These are phyloP conservation scores for Plicaturopsis crispa DNA, from an alignment of 768 basidiomycete species.

Conservation along the genomic window DNA sequence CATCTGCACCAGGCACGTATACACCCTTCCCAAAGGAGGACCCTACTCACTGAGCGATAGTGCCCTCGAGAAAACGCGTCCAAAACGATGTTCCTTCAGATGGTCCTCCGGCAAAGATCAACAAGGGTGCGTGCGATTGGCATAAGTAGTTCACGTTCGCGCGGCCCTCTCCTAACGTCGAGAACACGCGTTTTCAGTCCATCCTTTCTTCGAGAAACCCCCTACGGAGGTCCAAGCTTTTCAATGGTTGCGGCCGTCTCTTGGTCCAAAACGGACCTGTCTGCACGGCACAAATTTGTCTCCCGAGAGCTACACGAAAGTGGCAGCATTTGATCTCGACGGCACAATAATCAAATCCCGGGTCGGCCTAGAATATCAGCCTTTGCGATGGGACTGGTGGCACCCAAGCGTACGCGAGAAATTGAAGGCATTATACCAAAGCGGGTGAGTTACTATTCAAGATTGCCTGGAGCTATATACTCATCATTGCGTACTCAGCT, in stretches of 20 bases:
- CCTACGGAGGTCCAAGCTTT: too few species aligned
- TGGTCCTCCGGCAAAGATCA: too few species aligned
- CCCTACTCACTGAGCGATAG: too few species aligned
- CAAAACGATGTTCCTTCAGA: too few species aligned
- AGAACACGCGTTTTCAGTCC: constrained; percentile 20
- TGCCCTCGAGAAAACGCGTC: too few species aligned
- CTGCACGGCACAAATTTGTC: constrained; percentile 24
- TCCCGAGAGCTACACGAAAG: constrained; percentile 26
- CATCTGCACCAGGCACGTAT: too few species aligned
- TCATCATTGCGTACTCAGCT: constrained; percentile 29
- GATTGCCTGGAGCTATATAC: not conserved
- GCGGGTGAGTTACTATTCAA: constrained; percentile 42
- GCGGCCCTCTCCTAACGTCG: too few species aligned
- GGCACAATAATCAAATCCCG: constrained; percentile 53
- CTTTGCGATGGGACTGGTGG: constrained; percentile 67
- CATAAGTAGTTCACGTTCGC: too few species aligned
- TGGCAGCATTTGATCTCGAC: constrained; percentile 63
- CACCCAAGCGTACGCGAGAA: constrained; percentile 49
- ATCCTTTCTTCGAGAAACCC: constrained; percentile 22
- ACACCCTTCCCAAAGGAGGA: too few species aligned
- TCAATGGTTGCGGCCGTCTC: too few species aligned
- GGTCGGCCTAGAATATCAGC: constrained; percentile 6
- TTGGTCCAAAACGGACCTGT: constrained; percentile 27
- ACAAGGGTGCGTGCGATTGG: too few species aligned
- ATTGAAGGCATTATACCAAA: constrained; percentile 48